A percentile compares a stretch with the other conserved stretches of the same genome.
These are phyloP conservation scores for Scleromitrula shiraiana DNA, from an alignment of 2,329 filamentous ascomycete species.

Conservation along the genomic window DNA sequence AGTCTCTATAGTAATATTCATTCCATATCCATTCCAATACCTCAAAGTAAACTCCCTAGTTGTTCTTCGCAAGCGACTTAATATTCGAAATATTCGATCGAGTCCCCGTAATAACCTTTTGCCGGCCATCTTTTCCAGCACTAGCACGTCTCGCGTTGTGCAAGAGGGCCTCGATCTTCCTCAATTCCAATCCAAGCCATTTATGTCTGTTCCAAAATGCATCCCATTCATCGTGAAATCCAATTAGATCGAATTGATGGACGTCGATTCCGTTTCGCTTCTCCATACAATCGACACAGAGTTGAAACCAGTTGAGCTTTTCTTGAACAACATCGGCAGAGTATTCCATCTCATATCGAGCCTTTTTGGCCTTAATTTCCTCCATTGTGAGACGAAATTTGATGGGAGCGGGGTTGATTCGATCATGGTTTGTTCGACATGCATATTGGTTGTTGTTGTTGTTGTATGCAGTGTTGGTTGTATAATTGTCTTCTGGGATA, in stretches of 20 bases:
- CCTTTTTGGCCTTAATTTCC: too few relatives aligned
- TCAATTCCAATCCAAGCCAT: slow-evolving; percentile 4
- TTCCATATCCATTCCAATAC: too few relatives aligned
- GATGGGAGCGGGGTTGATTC: too few relatives aligned
- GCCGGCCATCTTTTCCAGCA: not conserved
- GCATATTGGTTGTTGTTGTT: not conserved
- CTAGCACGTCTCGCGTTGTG: not conserved
- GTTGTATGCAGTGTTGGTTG: not conserved
- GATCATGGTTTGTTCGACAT: too few relatives aligned
- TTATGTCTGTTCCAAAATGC: not conserved
- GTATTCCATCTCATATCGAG: not conserved
- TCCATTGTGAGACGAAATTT: too few relatives aligned
- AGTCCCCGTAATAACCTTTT: not conserved
- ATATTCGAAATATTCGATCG: not conserved
- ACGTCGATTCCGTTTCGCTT: too few relatives aligned
- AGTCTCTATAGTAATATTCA: not conserved
- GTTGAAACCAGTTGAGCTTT: not conserved
- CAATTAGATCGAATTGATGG: not conserved
- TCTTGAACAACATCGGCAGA: not conserved
- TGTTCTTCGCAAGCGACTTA: not conserved
- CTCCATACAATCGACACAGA: not conserved
- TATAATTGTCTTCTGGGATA: not conserved
- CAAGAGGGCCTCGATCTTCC: not conserved
- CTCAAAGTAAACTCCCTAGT: too few relatives aligned
- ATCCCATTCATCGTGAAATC: not conserved